Percentiles rank a stretch among this genome's conserved stretches.
Evolutionary conservation across 805 yeast genomes (phyloP).

Genomic region (Metschnikowia vanudenii): DNA sequence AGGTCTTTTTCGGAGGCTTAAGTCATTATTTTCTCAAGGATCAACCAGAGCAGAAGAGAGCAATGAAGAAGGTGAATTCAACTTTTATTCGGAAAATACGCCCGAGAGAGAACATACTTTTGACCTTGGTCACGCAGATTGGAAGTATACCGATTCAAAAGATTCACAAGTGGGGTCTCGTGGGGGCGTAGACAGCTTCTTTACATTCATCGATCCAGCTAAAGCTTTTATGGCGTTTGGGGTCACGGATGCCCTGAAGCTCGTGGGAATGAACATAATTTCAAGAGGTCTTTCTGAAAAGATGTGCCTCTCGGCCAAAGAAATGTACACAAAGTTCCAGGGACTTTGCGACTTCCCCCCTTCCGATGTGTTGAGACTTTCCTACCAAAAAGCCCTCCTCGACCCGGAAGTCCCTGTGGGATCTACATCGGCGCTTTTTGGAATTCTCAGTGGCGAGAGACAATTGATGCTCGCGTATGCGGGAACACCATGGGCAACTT

Average conservation of each 20-base stretch:
- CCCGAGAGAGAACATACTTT: not conserved
- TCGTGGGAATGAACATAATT: not conserved
- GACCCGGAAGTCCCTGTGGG: not conserved
- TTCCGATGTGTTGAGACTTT: not conserved
- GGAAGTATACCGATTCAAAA: not conserved
- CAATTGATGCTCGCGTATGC: not conserved
- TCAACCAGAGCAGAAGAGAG: not conserved
- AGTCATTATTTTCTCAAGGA: not conserved
- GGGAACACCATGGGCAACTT: not conserved
- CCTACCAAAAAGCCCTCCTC: not conserved
- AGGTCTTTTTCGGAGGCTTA: not conserved
- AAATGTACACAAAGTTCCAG: not conserved
- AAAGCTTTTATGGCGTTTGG: not conserved
- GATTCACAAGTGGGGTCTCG: no score
- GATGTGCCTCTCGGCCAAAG: not conserved
- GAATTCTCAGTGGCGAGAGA: not conserved
- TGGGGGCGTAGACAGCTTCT: not conserved
- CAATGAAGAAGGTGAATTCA: not conserved
- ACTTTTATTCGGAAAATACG: no score
- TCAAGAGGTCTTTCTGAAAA: not conserved
- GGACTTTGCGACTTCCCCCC: not conserved
- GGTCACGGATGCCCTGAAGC: not conserved
- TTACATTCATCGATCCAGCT: not conserved
- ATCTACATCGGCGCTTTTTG: slow-evolving; percentile 1
- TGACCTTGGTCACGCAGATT: not conserved